Conservation (phyloP, 352 stramenopile genomes). For the Globisporangium nunn region DNA sequence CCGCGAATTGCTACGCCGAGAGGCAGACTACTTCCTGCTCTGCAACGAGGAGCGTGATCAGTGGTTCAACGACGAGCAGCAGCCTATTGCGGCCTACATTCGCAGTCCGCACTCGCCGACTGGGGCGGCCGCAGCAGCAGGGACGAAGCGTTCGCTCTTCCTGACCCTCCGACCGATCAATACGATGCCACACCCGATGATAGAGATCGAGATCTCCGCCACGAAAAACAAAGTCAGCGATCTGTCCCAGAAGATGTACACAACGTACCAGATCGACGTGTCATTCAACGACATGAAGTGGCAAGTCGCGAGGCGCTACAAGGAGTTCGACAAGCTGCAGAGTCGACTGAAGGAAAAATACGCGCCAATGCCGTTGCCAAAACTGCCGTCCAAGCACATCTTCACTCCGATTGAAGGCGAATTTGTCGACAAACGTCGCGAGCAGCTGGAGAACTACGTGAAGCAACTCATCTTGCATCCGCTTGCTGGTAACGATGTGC, state of each 20-base stretch:
- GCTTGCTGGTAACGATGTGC: conserved; percentile 44
- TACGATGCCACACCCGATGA: conserved; percentile 53
- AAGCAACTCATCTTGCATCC: conserved; percentile 41
- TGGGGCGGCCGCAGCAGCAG: background rate
- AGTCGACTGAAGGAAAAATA: conserved; percentile 37
- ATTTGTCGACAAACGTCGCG: conserved; percentile 52
- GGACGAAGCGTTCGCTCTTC: conserved; percentile 18
- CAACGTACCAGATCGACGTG: conserved; percentile 63
- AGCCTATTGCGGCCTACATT: conserved; percentile 36
- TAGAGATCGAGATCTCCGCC: conserved; percentile 48
- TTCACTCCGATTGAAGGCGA: conserved; percentile 60
- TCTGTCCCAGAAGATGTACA: conserved; percentile 64
- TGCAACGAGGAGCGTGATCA: conserved; percentile 21
- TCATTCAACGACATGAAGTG: conserved; percentile 63
- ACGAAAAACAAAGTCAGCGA: conserved; percentile 80
- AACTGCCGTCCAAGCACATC: conserved; percentile 52
- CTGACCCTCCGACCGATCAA: conserved; percentile 34
- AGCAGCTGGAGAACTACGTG: conserved; percentile 66
- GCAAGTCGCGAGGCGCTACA: conserved; percentile 60
- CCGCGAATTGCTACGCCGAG: conserved; percentile 21
- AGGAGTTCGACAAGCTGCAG: conserved; percentile 48
- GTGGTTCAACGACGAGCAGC: conserved; percentile 57
- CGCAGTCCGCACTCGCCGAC: conserved; percentile 5
- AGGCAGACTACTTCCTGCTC: conserved; percentile 46
- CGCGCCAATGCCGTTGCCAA: conserved; percentile 21